Evolutionary conservation across 2,329 filamentous ascomycete species (phyloP).

Genomic region (Arthroderma uncinatum): DNA sequence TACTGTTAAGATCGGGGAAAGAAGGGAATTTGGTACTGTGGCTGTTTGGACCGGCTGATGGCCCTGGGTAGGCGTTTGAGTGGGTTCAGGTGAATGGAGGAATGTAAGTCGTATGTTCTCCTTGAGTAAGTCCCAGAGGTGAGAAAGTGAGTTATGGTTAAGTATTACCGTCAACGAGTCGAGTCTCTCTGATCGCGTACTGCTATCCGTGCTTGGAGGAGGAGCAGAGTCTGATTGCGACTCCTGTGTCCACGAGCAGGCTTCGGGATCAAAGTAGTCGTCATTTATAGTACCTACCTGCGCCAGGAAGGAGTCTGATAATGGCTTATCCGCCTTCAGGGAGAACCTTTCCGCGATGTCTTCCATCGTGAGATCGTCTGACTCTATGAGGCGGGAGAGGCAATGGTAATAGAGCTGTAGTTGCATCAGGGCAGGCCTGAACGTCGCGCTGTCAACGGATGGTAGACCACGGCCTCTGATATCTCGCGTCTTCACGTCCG

Average conservation of each 20-base stretch:
- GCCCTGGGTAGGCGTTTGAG: slow-evolving; percentile 22
- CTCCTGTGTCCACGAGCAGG: slow-evolving; percentile 24
- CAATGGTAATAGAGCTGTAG: slow-evolving; percentile 82
- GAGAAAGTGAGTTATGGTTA: slow-evolving; percentile 47
- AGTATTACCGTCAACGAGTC: slow-evolving; percentile 44
- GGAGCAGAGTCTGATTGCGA: slow-evolving; percentile 21
- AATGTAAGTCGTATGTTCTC: slow-evolving; percentile 46
- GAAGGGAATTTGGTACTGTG: slow-evolving; percentile 17
- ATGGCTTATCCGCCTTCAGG: slow-evolving; percentile 51
- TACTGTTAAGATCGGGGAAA: slow-evolving; percentile 37
- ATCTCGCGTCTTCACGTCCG: slow-evolving; percentile 77
- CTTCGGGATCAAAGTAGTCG: slow-evolving; percentile 45
- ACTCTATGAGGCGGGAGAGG: slow-evolving; percentile 58
- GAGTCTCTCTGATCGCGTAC: slow-evolving; percentile 25
- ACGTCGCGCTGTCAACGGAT: slow-evolving; percentile 44
- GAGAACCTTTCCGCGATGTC: slow-evolving; percentile 60
- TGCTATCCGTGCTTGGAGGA: slow-evolving; percentile 13
- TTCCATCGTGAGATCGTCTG: slow-evolving; percentile 57
- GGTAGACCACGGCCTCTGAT: slow-evolving; percentile 47
- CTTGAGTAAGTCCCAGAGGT: slow-evolving; percentile 54
- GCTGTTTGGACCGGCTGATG: slow-evolving; percentile 23
- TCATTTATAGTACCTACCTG: slow-evolving; percentile 61
- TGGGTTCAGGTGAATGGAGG: slow-evolving; percentile 19
- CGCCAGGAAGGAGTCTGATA: slow-evolving; percentile 69
- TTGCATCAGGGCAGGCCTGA: slow-evolving; percentile 72